Base-by-base conservation (phyloP, 1,139 yeast species). In the Blastobotrys proliferans region DNA sequence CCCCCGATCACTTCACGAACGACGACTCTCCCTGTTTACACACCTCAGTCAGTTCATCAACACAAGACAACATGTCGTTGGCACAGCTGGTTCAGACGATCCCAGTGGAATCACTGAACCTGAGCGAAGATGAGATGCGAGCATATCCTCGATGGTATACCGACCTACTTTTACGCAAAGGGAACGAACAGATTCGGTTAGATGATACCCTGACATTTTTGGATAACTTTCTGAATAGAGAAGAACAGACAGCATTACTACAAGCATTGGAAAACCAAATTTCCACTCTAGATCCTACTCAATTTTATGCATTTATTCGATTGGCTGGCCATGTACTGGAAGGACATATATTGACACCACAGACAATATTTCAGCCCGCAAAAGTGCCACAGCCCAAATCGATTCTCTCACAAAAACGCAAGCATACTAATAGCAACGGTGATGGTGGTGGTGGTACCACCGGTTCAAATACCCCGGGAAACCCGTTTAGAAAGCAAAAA, bases 141-240 rank as follows among this genome's bases (percentile, higher is more conserved):
- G 58, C 70, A 17, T 68, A 67, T 44, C 69, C 72, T 11, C 57
- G 70, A 24, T 68, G 73, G 73, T 68, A 68, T 50, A 65, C 70
- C 8, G 72, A 68, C 39, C 52, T 68, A 42, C 55, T 66, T 18
- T 49, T 65, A 46, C 63, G 70, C 13, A 64, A 63, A 44, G 68
- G 65, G 42, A 55, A 58, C 26, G 63, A 61, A 41, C 48, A 57
- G 16, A 58, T 69, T n/a, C 56, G 62, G 9, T 52, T 66, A 4
- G 66, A 61, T 34, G 73, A 68, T 48, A 55, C 60, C 35, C 47
- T 67, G 33, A 45, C 60, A 32, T 68, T 68, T 53, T 60, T 68
- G 39, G 66, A 58, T 47, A 66, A 68, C 50, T 68, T 68, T 51
- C 71, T 72, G 11, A 41, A 67, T 5, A 60, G 54, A 24, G 50